phyloP scores from a whole-genome alignment of 1,284 basidiomycete genomes.

The Boletus sp. region DNA sequence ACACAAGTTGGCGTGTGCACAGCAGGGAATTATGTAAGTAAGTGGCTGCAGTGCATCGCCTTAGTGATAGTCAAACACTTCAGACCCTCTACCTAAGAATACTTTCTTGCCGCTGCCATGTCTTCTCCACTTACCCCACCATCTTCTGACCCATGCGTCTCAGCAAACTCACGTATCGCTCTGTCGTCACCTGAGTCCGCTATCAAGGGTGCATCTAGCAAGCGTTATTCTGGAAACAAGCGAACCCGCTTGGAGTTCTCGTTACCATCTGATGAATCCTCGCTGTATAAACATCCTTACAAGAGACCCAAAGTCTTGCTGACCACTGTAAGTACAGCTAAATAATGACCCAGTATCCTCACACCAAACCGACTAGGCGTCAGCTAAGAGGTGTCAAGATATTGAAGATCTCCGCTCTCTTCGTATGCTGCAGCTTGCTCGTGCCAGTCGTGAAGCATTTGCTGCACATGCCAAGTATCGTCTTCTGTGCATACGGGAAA shows the following conservation, averaged over 20 bases:
- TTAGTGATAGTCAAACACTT: too few relatives aligned
- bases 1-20: too few relatives aligned
- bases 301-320: not conserved
- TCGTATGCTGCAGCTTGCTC: not conserved
- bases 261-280: not conserved
- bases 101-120: too few relatives aligned
- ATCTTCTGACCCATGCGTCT: too few relatives aligned
- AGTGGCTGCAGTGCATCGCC: too few relatives aligned
- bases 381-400: not conserved
- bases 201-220: too few relatives aligned
- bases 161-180: too few relatives aligned
- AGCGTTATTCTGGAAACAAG: not conserved
- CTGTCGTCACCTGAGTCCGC: too few relatives aligned
- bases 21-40: too few relatives aligned
- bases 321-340: not conserved
- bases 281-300: not conserved
- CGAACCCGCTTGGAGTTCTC: not conserved
- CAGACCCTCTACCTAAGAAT: too few relatives aligned
- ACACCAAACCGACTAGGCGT: not conserved
- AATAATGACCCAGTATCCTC: not conserved
- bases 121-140: too few relatives aligned
- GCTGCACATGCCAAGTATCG: not conserved
- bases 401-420: not conserved
- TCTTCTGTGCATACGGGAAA: not conserved
- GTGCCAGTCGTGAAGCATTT: not conserved